These are phyloP conservation scores for Suhomyces canberraensis DNA, from an alignment of 805 yeast genomes.

Conservation along the genomic window DNA sequence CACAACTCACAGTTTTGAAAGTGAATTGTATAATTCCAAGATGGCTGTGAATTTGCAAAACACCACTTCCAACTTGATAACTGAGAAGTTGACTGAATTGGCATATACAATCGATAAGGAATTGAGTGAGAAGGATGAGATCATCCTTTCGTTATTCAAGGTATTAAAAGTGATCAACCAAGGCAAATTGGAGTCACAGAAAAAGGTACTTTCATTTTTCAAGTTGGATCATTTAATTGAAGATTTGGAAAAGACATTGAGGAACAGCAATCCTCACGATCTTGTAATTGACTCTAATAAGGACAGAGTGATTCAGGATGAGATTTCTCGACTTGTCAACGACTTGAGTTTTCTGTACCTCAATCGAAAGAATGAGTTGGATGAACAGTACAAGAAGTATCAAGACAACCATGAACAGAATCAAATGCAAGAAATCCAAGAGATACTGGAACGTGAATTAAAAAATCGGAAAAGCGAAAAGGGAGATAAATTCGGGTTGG, in stretches of 20 bases:
- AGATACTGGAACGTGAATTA: neutral
- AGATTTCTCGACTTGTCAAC: slow-evolving; percentile 36
- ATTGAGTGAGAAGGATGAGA: slow-evolving; percentile 35
- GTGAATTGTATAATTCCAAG: slow-evolving; percentile 35
- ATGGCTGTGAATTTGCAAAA: slow-evolving; percentile 33
- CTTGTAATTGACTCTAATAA: slow-evolving; percentile 21
- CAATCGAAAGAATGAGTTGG: slow-evolving; percentile 29
- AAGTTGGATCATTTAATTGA: slow-evolving; percentile 32
- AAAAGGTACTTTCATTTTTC: slow-evolving; percentile 24
- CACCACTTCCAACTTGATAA: slow-evolving; percentile 30
- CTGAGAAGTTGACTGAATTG: slow-evolving; percentile 38
- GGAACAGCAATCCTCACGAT: slow-evolving; percentile 10
- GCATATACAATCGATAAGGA: slow-evolving; percentile 38
- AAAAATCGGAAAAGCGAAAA: neutral
- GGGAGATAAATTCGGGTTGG: slow-evolving; percentile 16
- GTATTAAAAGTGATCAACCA: slow-evolving; percentile 19
- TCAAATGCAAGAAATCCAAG: slow-evolving; percentile 1
- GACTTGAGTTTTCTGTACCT: slow-evolving; percentile 37
- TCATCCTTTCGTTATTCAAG: slow-evolving; percentile 24
- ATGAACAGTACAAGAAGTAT: slow-evolving; percentile 10
- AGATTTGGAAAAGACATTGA: slow-evolving; percentile 18
- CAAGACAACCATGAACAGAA: slow-evolving; percentile 11
- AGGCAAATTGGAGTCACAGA: slow-evolving; percentile 29
- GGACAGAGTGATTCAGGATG: slow-evolving; percentile 39
- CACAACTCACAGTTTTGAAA: slow-evolving; percentile 31